Conservation (phyloP, 2,329 filamentous ascomycete species). For the Cladosporium halotolerans region DNA sequence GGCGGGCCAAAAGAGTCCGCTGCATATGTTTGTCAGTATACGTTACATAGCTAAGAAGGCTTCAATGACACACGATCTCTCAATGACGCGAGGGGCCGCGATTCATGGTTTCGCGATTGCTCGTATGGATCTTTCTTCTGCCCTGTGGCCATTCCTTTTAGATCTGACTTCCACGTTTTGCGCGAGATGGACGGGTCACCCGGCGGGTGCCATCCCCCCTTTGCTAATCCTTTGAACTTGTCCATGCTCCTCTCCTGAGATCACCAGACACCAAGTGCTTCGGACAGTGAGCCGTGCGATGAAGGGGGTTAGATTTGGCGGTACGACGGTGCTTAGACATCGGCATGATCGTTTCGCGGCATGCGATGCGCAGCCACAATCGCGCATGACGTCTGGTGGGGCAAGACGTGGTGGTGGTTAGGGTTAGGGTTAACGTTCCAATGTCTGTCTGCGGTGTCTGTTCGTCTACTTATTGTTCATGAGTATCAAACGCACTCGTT, state of each 20-base stretch:
- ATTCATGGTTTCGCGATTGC: constrained; percentile 43
- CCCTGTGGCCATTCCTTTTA: constrained; percentile 41
- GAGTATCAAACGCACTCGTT: too few species aligned
- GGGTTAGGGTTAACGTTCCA: too few species aligned
- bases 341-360: too few species aligned
- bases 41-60: background rate
- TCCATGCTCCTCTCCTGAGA: constrained; percentile 18
- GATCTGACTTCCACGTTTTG: constrained; percentile 46
- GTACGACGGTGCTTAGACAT: too few species aligned
- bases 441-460: too few species aligned
- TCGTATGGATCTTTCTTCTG: constrained; percentile 34
- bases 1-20: constrained; percentile 70
- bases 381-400: too few species aligned
- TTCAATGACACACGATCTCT: constrained; percentile 51
- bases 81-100: constrained; percentile 61
- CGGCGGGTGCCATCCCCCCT: constrained; percentile 45
- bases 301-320: too few species aligned
- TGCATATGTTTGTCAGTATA: constrained; percentile 8
- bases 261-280: too few species aligned
- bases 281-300: too few species aligned
- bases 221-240: constrained; percentile 36
- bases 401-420: too few species aligned
- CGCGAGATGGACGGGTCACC: constrained; percentile 44
- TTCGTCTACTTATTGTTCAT: too few species aligned
- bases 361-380: too few species aligned